Evolutionary conservation across 345 rosid species (phyloP), one percentile per base, ranked within the genome.

Genomic region (Jatropha curcas): DNA sequence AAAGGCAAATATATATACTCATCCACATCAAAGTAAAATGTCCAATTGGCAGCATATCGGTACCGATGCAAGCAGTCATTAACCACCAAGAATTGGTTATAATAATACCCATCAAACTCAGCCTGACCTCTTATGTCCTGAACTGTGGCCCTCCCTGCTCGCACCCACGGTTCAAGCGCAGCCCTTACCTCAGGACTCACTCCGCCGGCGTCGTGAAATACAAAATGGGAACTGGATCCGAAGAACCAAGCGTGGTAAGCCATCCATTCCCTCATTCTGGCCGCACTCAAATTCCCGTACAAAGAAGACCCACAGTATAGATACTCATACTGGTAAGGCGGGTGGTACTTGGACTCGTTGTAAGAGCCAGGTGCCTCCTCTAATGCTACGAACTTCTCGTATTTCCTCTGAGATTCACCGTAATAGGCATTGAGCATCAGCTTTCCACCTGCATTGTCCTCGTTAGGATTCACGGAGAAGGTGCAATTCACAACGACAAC

Each of bases 161-260:
- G 81, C 28, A 90, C 79, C 98, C 98, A 93, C 24, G 94, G 98
- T 33, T 89, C 86, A 14, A 93, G 84, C 34, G 73, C 90, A 20
- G 83, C 85, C 76, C 79, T 81, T 25, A 92, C 98, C 52, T 85
- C 89, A 8, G 79, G 71, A 30, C 84, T 76, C 13, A 89, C 92
- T 0, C 94, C 98, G 2, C 98, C 98, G 0, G 98, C 98, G 11
- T 93, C 96, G 33, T 93, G 98, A 20, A 93, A 85, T 25, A 90
- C 98, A 63, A 90, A 93, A 81, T 93, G 97, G 14, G 97, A 93
- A 5, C 73, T 87, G n/a, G 83, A 81, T 0, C 98, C 98, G 7
- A 93, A 90, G 81, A 93, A 89, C 93, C 97, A 87, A 1, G 93
- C 88, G 76, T 93, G 98, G 74, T 90, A 93, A 68, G 98, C 98